These are phyloP conservation scores for Salisapilia sapeloensis DNA, from an alignment of 352 stramenopile species.

Conservation along the genomic window DNA sequence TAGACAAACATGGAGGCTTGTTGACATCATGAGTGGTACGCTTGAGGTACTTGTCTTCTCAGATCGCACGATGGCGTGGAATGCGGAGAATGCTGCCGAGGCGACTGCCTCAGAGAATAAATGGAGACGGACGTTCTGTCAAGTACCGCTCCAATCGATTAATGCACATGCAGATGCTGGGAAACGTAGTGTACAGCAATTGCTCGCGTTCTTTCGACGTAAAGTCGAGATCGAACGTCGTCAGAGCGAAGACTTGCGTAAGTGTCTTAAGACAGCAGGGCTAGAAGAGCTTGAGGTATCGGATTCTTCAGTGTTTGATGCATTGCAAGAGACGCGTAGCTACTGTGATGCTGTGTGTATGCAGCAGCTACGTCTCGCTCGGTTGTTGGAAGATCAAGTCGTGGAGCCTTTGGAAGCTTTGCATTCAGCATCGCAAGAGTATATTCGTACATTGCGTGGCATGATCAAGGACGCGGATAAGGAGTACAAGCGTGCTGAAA, in stretches of 20 bases:
- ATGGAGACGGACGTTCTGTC: conserved; percentile 75
- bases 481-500: conserved; percentile 30
- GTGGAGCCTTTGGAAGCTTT: conserved; percentile 58
- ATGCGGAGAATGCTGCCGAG: too few species aligned
- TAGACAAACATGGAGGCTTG: too few species aligned
- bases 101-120: conserved; percentile 80
- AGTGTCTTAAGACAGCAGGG: conserved; percentile 12
- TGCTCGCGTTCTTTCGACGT: conserved; percentile 55
- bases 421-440: conserved; percentile 51
- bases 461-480: conserved; percentile 67
- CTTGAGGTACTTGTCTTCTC: too few species aligned
- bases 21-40: too few species aligned
- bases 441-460: conserved; percentile 60
- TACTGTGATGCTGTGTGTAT: conserved; percentile 43
- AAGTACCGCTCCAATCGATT: conserved; percentile 65
- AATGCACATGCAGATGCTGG: conserved; percentile 64
- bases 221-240: conserved; percentile 44
- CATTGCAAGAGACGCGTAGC: conserved; percentile 35
- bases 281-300: conserved; percentile 54
- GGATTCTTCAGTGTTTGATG: conserved; percentile 37
- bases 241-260: conserved; percentile 40
- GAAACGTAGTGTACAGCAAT: conserved; percentile 47
- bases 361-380: conserved; percentile 53
- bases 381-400: conserved; percentile 72
- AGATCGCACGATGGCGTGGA: too few species aligned